Evolutionary conservation across 2,329 filamentous ascomycete species (phyloP), one percentile per base, ranked within the genome.

Genomic region (Aspergillus viridinutans): DNA sequence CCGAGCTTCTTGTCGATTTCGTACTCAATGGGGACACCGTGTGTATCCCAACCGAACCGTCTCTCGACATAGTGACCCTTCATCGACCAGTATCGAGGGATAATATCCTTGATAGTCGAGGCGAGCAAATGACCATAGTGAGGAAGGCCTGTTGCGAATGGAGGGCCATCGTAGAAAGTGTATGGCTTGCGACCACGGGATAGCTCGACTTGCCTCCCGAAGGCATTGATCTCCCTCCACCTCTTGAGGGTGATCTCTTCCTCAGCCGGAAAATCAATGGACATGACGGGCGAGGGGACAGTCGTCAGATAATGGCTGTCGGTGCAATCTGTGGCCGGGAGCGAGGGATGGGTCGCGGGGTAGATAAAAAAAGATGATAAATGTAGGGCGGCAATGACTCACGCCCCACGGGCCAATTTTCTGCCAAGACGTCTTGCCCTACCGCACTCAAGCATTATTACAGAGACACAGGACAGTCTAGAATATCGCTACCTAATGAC

Each of bases 1-100:
- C 90, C 90, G 63, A 96, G 81, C 76, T 93, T 93, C 83, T 97
- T 97, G 81, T 97, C 93, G 70, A 97, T 97, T 77, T 97, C 93
- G 74, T 96, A 90, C 78, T 97, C 93, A 65, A 97, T 94, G 17
- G 93, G 93, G 53, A 97, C 82, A 59, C 93, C 93, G 71, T 97
- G 93, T 1, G 92, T 91, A 72, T 97, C 93, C 93, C 93, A 97
- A 53, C 93, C 93, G 65, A 97, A 97, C 58, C 92, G 85, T 63
- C 93, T 85, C 79, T 94, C 90, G 53, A 97, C 92, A 78, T 96
- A 89, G 71, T 87, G 90, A 17, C 93, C 93, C 73, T 95, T 95
- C 92, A 96, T 96, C 52, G 92, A 92, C 91, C 92, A 97, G 76
- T 97, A 97, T 66, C 93, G 83, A 8, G 93, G 92, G 64, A 97